phyloP scores from a whole-genome alignment of 2,329 filamentous ascomycete species.

The Nakataea oryzae region DNA sequence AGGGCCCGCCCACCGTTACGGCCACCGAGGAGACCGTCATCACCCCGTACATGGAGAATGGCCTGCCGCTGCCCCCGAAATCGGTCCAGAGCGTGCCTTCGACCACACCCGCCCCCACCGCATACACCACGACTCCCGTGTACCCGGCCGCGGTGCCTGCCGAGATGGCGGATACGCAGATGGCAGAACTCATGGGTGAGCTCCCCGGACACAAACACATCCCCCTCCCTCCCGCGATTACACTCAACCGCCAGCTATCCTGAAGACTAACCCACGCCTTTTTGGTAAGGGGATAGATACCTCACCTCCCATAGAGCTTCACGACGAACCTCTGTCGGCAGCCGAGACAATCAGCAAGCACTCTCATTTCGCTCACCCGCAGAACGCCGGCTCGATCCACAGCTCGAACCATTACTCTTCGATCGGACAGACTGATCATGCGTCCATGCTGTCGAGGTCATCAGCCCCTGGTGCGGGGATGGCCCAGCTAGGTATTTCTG shows the following conservation, averaged over 20 bases:
- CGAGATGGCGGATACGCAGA: constrained; percentile 31
- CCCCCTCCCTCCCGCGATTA: not conserved
- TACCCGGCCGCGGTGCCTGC: constrained; percentile 7
- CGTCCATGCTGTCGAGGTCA: constrained; percentile 15
- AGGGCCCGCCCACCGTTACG: constrained; percentile 26
- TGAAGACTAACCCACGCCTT: not conserved
- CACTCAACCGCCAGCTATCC: not conserved
- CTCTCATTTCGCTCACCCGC: constrained; percentile 16
- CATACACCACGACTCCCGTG: not conserved
- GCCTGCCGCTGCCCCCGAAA: constrained; percentile 7
- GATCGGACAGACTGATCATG: constrained; percentile 18
- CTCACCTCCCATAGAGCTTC: constrained; percentile 32
- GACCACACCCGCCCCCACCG: not conserved
- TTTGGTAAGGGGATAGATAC: constrained; percentile 23
- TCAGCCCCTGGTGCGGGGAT: not conserved
- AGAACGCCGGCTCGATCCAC: constrained; percentile 13
- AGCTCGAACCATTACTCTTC: constrained; percentile 19
- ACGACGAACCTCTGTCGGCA: constrained; percentile 28
- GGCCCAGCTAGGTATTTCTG: not conserved
- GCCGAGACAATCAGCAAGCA: constrained; percentile 27
- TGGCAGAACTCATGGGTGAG: constrained; percentile 39
- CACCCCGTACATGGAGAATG: constrained; percentile 28
- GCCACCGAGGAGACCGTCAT: constrained; percentile 31
- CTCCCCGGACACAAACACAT: not conserved
- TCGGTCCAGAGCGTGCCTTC: not conserved